These are phyloP conservation scores for Taiwanofungus camphoratus DNA, from an alignment of 1,284 basidiomycete genomes.

Conservation along the genomic window DNA sequence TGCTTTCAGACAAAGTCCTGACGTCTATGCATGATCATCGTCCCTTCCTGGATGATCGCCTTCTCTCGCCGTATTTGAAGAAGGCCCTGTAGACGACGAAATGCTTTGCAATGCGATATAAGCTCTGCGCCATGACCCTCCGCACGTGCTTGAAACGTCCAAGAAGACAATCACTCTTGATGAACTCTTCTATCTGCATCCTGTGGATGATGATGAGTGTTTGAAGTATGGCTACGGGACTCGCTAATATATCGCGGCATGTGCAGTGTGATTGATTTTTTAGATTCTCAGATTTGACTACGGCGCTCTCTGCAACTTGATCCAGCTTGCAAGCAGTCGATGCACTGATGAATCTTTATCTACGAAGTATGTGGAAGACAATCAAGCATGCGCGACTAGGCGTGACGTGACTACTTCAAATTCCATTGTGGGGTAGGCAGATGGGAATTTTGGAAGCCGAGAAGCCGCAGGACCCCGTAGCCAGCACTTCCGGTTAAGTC, in stretches of 20 bases:
- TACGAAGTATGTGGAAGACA: no score
- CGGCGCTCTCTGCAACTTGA: background rate
- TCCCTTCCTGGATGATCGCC: constrained; percentile 24
- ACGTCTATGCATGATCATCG: constrained; percentile 16
- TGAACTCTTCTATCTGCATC: constrained; percentile 21
- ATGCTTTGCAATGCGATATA: constrained; percentile 34
- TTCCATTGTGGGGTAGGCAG: background rate
- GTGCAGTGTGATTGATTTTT: constrained; percentile 21
- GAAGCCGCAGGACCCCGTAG: constrained; percentile 21
- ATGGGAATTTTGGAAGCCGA: constrained; percentile 11
- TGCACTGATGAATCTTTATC: no score
- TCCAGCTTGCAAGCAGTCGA: no score
- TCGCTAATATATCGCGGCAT: constrained; percentile 22
- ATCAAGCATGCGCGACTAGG: no score
- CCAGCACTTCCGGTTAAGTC: constrained; percentile 15
- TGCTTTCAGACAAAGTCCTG: constrained; percentile 13
- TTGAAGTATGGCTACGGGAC: constrained; percentile 18
- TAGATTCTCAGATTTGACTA: constrained; percentile 10
- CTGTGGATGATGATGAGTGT: constrained; percentile 19
- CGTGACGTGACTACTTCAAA: no score
- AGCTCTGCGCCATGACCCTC: constrained; percentile 22
- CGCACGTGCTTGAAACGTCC: constrained; percentile 14
- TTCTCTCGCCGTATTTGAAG: constrained; percentile 36
- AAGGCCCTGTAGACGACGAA: constrained; percentile 39
- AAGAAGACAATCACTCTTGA: constrained; percentile 13